Conservation (phyloP, 495 filamentous ascomycete species). For the Echria macrotheca region DNA sequence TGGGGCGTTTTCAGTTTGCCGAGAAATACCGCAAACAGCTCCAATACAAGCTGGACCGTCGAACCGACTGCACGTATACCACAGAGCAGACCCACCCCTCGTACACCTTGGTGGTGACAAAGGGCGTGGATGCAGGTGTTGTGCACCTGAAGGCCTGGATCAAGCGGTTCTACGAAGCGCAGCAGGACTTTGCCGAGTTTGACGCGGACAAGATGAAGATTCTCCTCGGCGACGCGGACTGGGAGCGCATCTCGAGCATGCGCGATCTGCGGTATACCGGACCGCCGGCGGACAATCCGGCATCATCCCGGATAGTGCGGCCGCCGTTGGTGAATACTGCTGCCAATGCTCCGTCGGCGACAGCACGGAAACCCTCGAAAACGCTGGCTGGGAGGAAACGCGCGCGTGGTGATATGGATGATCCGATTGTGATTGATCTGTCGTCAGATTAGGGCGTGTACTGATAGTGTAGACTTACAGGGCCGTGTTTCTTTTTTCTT, state of each 20-base stretch:
- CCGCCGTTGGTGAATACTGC: too few species aligned
- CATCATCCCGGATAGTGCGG: too few species aligned
- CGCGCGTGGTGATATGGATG: too few species aligned
- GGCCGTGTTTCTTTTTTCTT: too few species aligned
- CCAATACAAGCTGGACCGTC: background rate
- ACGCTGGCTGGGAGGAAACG: too few species aligned
- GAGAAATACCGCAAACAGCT: conserved; percentile 1
- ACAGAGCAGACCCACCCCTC: background rate
- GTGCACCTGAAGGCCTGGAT: background rate
- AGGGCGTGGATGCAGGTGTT: background rate
- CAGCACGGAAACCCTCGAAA: too few species aligned
- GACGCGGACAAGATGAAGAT: conserved; percentile 5
- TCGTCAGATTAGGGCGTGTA: too few species aligned
- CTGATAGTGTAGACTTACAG: too few species aligned
- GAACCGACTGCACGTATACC: background rate
- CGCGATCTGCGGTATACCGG: background rate
- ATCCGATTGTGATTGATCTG: too few species aligned
- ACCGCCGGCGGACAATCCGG: background rate
- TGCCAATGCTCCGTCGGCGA: too few species aligned
- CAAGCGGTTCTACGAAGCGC: background rate
- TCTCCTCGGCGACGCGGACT: background rate
- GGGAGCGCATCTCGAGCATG: background rate
- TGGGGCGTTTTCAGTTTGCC: background rate
- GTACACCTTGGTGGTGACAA: conserved; percentile 4
- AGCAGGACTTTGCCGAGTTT: conserved; percentile 3